Percentiles rank a stretch among this genome's conserved stretches.
These are phyloP conservation scores for Anthoceros angustus DNA, from an alignment of 225 moss, liverwort and hornwort species.

Conservation along the genomic window DNA sequence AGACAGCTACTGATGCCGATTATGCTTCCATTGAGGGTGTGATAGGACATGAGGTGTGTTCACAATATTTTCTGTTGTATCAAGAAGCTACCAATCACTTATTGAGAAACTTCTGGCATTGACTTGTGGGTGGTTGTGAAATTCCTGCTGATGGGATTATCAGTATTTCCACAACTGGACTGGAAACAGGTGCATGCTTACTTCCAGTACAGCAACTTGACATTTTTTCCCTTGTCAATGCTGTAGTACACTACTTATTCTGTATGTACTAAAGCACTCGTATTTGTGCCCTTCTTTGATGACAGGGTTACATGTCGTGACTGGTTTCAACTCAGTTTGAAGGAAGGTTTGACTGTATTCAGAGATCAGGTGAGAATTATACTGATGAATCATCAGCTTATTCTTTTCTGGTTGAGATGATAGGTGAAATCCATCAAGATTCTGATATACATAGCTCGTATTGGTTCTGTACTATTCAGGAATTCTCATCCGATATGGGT, in stretches of 20 bases:
- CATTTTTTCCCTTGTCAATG: no score
- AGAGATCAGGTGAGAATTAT: constrained; percentile 53
- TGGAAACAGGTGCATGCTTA: constrained; percentile 50
- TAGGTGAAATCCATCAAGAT: not conserved
- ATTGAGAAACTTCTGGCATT: not conserved
- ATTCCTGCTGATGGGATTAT: constrained; percentile 3
- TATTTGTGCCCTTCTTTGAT: not conserved
- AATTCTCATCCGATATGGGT: constrained; percentile 97
- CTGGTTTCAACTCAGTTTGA: constrained; percentile 97
- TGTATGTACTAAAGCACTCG: not conserved
- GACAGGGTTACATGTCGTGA: constrained; percentile 88
- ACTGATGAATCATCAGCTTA: not conserved
- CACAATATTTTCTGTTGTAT: not conserved
- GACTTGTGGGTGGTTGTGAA: not conserved
- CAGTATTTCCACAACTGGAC: constrained; percentile 99
- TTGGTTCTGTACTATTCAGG: constrained; percentile 19
- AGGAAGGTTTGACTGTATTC: constrained; percentile 92
- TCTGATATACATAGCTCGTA: not conserved
- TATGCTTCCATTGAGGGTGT: constrained; percentile 91
- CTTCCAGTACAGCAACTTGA: not conserved
- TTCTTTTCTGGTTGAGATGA: not conserved
- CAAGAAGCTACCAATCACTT: constrained; percentile 8
- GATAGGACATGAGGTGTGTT: constrained; percentile 79
- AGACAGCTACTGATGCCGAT: constrained; percentile 89
- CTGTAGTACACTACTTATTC: no score